Base-by-base conservation (phyloP, 352 stramenopile genomes). In the Pilasporangium apinafurcum region DNA sequence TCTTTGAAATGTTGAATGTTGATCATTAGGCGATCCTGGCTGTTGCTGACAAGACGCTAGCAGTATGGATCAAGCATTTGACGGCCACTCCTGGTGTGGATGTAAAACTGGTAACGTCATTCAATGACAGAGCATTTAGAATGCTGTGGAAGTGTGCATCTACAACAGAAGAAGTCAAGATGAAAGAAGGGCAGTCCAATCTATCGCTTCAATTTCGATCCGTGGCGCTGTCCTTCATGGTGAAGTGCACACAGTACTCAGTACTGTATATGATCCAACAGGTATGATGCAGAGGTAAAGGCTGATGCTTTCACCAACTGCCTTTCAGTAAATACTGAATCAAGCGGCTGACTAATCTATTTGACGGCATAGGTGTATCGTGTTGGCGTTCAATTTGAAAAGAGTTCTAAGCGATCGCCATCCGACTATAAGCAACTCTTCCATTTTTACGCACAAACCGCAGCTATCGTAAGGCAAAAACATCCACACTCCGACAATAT, bases 141-240 rank as follows among this genome's bases (percentile, higher is more conserved):
- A 51, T 83, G 20, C 33, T 92, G 13, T 92, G 76, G 76, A 92
- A 86, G 56, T 70, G 62, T 49, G 74, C 76, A 17, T 39, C 57
- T 4, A 42, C 56, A 1, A 18, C 66, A 2, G 73, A 82, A 21
- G 35, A 22, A 17, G 34, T 16, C 4, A 46, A 25, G 21, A 31
- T 4, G 4, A 32, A 39, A 41, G 16, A 42, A 8, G 61, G 54
- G 24, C 30, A 33, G 47, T 56, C 54, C 9, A 26, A 41, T 0
- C n/a, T 39, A 21, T 69, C 67, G 20, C 57, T 86, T 9, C 51
- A 27, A 6, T 59, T 75, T 17, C 74, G 79, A 14, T 68, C 61
- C 1, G 37, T 68, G 29, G 76, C 74, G 3, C 47, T 89, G 25
- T 57, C 55, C 18, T 86, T 83, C 36, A 66, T 89, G 65, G 37